Evolutionary conservation across 345 rosid species (phyloP).

Genomic region (Populus davidiana): DNA sequence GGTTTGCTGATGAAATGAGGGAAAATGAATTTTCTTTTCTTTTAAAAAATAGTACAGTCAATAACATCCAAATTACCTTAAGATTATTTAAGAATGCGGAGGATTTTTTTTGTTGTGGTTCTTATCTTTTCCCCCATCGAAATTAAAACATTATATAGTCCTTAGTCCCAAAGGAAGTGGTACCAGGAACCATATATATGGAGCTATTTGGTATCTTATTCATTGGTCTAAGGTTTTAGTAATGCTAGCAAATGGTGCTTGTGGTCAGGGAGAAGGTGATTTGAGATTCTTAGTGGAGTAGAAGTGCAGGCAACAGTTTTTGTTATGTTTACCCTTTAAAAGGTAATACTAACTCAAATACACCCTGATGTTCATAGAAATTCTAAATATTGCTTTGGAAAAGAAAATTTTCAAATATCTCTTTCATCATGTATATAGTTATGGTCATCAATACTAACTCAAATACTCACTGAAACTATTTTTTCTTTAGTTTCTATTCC

Average conservation of each 20-base stretch:
- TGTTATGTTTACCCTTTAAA: not conserved
- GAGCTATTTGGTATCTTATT: not conserved
- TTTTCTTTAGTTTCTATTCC: not conserved
- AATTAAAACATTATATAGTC: not conserved
- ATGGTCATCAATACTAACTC: not conserved
- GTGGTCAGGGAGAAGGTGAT: conserved; percentile 3
- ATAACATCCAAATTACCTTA: not conserved
- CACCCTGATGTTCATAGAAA: not conserved
- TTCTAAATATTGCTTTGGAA: not conserved
- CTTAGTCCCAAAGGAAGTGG: not conserved
- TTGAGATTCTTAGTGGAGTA: not conserved
- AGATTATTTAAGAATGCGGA: not conserved
- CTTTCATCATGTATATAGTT: not conserved
- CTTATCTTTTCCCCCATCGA: not conserved
- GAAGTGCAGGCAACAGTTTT: not conserved
- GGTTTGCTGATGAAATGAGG: not conserved
- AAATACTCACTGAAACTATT: not conserved
- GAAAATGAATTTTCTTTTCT: too few relatives aligned
- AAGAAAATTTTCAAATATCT: not conserved
- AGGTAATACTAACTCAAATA: not conserved
- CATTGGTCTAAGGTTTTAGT: not conserved
- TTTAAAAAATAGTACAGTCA: not conserved
- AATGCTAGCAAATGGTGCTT: not conserved
- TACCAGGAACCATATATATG: not conserved
- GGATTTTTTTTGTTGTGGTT: not conserved